Base-by-base conservation (phyloP, 1,284 basidiomycete species). In the Pisolithus thermaeus region DNA sequence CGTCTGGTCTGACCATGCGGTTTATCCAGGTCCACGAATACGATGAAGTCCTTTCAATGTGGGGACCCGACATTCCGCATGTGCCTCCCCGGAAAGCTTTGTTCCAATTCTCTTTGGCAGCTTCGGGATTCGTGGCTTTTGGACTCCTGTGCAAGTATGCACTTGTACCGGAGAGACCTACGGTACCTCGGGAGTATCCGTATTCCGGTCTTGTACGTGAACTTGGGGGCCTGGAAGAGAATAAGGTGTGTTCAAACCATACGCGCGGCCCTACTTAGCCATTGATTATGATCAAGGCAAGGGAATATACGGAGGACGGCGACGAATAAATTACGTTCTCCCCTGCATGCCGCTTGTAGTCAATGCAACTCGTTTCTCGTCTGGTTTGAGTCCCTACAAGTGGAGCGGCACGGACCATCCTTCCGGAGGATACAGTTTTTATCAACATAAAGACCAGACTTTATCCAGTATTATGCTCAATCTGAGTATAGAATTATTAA, bases 41-140 rank as follows among this genome's bases (percentile, higher is more conserved):
- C 63, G 89, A 93, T 59, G 92, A 95, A 63, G 73, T 87, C 22
- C 72, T 88, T 55, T 87, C 86, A 43, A 90, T 94, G 87, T 94
- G 90, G 90, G 87, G 88, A 43, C 91, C 90, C 16, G 92, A 95
- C n/a, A 74, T 82, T 42, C 76, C 87, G 43, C 67, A 70, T 39
- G 70, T 87, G 18, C 69, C 75, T 18, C 80, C 84, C 37, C 66
- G 72, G 16, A 75, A 65, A 2, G 88, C 89, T 8, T 66, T 84
- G 41, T 73, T 75, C 45, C 83, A 84, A 49, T 85, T 91, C 62
- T 59, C 76, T 12, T 66, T 86, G 46, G 89, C 82, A 0, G 69
- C 74, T 27, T 65, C 76, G 16, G 74, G 75, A n/a, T 86, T 91
- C 56, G 72, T 81, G 38, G 70, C 74, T 5, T 75, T 84, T 51